Conservation (phyloP, 345 rosid genomes). For the Eucalyptus leucophloia region DNA sequence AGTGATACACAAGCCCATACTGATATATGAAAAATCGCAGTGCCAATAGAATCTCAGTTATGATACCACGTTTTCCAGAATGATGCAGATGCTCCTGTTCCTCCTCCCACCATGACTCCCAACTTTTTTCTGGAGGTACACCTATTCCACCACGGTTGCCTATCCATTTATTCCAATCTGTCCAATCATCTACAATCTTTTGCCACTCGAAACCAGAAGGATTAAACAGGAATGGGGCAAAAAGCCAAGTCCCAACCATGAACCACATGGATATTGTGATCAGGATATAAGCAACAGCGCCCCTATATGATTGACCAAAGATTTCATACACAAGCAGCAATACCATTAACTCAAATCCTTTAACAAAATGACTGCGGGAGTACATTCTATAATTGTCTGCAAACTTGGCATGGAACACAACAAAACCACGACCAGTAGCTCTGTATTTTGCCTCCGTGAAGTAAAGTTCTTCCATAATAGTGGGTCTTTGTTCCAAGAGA, state of each 20-base stretch:
- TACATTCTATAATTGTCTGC: conserved; percentile 97
- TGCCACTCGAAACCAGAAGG: conserved; percentile 99
- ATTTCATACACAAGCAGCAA: conserved; percentile 83
- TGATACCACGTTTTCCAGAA: conserved; percentile 92
- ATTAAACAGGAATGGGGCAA: conserved; percentile 96
- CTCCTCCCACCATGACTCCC: conserved; percentile 99
- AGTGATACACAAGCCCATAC: conserved; percentile 92
- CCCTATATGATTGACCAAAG: conserved; percentile 78
- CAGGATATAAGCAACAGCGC: conserved; percentile 74
- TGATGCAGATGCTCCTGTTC: conserved; percentile 88
- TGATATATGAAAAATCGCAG: conserved; percentile 88
- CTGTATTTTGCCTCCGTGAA: conserved; percentile 98
- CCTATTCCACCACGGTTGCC: conserved; percentile 92
- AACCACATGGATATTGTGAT: conserved; percentile 98
- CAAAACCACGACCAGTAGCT: conserved; percentile 96
- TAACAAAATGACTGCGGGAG: conserved; percentile 97
- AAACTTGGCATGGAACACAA: conserved; percentile 98
- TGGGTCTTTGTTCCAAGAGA: conserved; percentile 99
- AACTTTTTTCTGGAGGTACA: conserved; percentile 93
- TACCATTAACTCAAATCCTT: conserved; percentile 95
- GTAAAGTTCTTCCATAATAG: conserved; percentile 89
- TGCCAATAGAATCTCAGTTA: conserved; percentile 81
- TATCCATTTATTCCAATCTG: conserved; percentile 99
- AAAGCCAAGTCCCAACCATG: conserved; percentile 99
- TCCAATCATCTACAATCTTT: conserved; percentile 99